A percentile compares a stretch with the other conserved stretches of the same genome.
Conservation (phyloP, 2,329 filamentous ascomycete genomes). For the Westerdykella sp. region DNA sequence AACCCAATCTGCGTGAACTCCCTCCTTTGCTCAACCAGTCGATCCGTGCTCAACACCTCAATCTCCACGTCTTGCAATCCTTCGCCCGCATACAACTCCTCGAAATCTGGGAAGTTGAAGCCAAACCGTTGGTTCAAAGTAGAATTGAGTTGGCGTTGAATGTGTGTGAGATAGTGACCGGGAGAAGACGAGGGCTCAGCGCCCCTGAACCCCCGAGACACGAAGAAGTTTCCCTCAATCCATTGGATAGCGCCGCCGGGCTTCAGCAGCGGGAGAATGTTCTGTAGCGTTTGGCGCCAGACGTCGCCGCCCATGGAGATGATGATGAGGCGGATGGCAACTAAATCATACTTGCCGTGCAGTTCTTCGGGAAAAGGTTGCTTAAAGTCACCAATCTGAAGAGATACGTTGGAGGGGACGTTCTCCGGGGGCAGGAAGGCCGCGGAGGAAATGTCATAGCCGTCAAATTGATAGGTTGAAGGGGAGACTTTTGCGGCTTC, state of each 20-base stretch:
- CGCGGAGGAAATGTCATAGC: slow-evolving; percentile 25
- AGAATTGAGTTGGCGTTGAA: slow-evolving; percentile 16
- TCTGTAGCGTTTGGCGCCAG: slow-evolving; percentile 18
- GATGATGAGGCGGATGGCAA: slow-evolving; percentile 28
- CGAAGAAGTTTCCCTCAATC: slow-evolving; percentile 27
- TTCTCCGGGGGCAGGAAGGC: slow-evolving; percentile 14
- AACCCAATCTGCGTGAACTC: slow-evolving; percentile 25
- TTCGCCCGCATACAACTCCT: slow-evolving; percentile 11
- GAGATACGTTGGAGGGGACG: slow-evolving; percentile 18
- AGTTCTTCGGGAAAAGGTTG: slow-evolving; percentile 21
- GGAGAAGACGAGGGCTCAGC: slow-evolving; percentile 2
- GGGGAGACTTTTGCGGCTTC: slow-evolving; percentile 17
- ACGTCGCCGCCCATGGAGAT: slow-evolving; percentile 21
- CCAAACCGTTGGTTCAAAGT: slow-evolving; percentile 18
- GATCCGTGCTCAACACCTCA: slow-evolving; percentile 25
- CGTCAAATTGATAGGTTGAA: slow-evolving; percentile 17
- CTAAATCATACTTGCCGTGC: slow-evolving; percentile 22
- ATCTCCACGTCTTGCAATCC: slow-evolving; percentile 16
- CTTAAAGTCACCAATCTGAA: slow-evolving; percentile 21
- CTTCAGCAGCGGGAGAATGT: slow-evolving; percentile 23
- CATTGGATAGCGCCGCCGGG: slow-evolving; percentile 24
- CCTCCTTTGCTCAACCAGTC: slow-evolving; percentile 15
- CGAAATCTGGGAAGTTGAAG: slow-evolving; percentile 19
- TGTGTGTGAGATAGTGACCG: slow-evolving; percentile 16
- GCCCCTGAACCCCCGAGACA: slow-evolving; percentile 18